A percentile compares a stretch with the other conserved stretches of the same genome.
phyloP scores from a whole-genome alignment of 306 rosid genomes.

The Lablab purpureus region DNA sequence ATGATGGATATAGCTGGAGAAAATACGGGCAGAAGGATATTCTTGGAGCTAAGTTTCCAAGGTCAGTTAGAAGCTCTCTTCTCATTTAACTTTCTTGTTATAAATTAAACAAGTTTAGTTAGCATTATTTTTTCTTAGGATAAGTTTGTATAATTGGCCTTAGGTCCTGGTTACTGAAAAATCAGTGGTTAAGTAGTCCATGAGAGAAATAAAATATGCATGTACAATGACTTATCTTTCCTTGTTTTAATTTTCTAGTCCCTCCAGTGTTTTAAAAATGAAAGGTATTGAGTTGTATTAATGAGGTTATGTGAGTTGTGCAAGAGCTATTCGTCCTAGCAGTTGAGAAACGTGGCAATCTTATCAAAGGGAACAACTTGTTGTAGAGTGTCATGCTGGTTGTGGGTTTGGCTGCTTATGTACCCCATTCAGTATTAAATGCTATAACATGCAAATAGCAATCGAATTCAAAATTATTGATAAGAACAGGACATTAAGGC shows the following conservation, averaged over 20 bases:
- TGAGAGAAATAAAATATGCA: not conserved
- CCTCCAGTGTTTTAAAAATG: not conserved
- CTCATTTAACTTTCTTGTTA: not conserved
- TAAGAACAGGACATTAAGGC: not conserved
- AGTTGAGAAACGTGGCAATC: not conserved
- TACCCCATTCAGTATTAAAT: conserved; percentile 15
- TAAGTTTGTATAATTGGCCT: not conserved
- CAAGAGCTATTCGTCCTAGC: not conserved
- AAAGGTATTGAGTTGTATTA: conserved; percentile 16
- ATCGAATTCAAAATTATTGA: not conserved
- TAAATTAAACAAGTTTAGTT: conserved; percentile 1
- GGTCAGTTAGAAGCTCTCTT: conserved; percentile 56
- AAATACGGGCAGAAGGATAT: conserved; percentile 90
- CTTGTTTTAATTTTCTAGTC: not conserved
- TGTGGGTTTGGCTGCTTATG: not conserved
- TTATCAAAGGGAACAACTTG: not conserved
- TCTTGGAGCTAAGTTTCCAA: conserved; percentile 76
- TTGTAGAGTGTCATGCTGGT: not conserved
- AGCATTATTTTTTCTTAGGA: conserved; percentile 9
- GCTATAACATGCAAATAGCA: conserved; percentile 23
- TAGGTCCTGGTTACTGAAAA: not conserved
- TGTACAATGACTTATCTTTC: not conserved
- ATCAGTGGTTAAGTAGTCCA: not conserved
- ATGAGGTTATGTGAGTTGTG: not conserved
- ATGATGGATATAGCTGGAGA: conserved; percentile 87